Percentiles rank a stretch among this genome's conserved stretches.
These are phyloP conservation scores for Schwanniomyces sp. DNA, from an alignment of 805 yeast genomes.

Conservation along the genomic window DNA sequence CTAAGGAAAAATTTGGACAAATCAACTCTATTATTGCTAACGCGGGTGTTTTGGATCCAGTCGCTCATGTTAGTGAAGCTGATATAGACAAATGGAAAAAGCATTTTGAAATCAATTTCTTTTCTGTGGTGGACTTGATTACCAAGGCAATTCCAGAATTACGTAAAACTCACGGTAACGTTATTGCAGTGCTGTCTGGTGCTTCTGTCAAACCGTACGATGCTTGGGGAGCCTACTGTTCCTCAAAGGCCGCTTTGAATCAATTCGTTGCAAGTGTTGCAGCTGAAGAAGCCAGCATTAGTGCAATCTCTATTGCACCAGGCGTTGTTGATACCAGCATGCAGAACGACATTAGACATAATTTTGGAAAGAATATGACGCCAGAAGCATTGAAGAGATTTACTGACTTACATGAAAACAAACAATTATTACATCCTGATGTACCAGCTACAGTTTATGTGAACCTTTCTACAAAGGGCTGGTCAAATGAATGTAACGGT, in stretches of 20 bases:
- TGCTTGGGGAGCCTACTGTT: constrained; percentile 92
- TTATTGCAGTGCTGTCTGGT: constrained; percentile 86
- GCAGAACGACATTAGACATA: constrained; percentile 79
- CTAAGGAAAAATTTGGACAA: constrained; percentile 52
- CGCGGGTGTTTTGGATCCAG: constrained; percentile 86
- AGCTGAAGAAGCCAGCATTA: constrained; percentile 60
- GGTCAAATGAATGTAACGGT: constrained; percentile 62
- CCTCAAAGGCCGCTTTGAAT: constrained; percentile 89
- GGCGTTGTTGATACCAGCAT: constrained; percentile 92
- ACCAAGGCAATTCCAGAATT: constrained; percentile 57
- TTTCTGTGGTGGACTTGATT: constrained; percentile 67
- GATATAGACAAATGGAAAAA: constrained; percentile 57
- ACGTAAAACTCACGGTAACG: constrained; percentile 54
- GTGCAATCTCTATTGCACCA: constrained; percentile 78
- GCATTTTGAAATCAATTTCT: constrained; percentile 74
- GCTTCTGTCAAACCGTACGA: constrained; percentile 63
- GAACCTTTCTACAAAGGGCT: constrained; percentile 61
- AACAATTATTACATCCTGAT: constrained; percentile 62
- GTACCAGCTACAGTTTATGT: constrained; percentile 74
- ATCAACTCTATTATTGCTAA: constrained; percentile 70
- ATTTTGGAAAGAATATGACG: constrained; percentile 60
- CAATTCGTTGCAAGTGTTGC: constrained; percentile 69
- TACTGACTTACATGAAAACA: constrained; percentile 56
- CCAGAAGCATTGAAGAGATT: constrained; percentile 60
- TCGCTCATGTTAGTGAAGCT: constrained; percentile 52